Percentiles rank a stretch among this genome's conserved stretches.
Evolutionary conservation across 192 early-diverging fungal genomes (phyloP).

Genomic region (Piromyces sp.): DNA sequence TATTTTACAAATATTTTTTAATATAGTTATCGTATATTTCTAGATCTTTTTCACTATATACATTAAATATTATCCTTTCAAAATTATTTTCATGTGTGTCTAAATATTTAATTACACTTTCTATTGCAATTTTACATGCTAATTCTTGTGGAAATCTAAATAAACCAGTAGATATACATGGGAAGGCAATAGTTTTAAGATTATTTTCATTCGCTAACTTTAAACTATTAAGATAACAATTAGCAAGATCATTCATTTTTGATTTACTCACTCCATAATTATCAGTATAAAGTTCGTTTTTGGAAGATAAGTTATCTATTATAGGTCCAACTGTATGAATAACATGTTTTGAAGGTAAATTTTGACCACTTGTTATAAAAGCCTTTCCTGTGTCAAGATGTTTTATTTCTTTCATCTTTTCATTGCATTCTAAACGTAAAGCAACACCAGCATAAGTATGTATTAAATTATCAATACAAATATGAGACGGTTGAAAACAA

Average conservation of each 20-base stretch:
- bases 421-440: not conserved
- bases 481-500: not conserved
- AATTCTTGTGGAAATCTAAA: not conserved
- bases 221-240: not conserved
- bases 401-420: not conserved
- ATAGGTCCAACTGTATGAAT: not conserved
- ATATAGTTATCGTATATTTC: not conserved
- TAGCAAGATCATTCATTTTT: not conserved
- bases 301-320: not conserved
- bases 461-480: not conserved
- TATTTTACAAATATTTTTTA: not conserved
- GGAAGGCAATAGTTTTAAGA: not conserved
- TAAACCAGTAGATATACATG: not conserved
- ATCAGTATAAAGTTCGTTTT: too few species aligned
- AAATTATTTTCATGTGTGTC: not conserved
- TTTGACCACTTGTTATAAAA: not conserved
- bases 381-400: not conserved
- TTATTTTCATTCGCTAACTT: not conserved
- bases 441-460: not conserved
- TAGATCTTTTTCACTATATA: not conserved
- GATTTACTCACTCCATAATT: not conserved
- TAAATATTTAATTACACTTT: not conserved
- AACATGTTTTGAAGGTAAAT: not conserved
- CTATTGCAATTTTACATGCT: not conserved
- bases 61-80: not conserved